These are phyloP conservation scores for Amanita pallidorosea DNA, from an alignment of 768 basidiomycete genomes.

Conservation along the genomic window DNA sequence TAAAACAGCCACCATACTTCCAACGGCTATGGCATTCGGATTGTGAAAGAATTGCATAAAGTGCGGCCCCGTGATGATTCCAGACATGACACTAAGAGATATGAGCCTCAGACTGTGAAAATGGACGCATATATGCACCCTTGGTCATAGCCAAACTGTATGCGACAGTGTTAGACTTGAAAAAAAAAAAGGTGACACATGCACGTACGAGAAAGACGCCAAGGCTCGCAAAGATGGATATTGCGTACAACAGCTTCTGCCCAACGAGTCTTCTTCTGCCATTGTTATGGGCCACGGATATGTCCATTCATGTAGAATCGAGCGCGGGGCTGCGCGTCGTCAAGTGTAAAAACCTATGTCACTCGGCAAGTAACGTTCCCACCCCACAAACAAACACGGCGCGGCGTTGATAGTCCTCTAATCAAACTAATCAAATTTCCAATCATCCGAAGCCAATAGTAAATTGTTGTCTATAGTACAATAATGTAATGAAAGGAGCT, in stretches of 20 bases:
- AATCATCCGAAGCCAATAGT: too few relatives aligned
- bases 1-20: conserved; percentile 85
- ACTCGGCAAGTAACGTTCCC: background rate
- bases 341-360: too few relatives aligned
- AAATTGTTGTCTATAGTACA: too few relatives aligned
- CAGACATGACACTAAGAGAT: conserved; percentile 56
- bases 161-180: conserved; percentile 9
- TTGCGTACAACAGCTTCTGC: conserved; percentile 56
- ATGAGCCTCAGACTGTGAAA: conserved; percentile 6
- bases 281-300: conserved; percentile 18
- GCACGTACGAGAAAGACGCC: conserved; percentile 64
- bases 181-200: conserved; percentile 1
- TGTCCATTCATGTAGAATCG: conserved; percentile 11
- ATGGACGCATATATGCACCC: conserved; percentile 30
- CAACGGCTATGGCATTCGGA: conserved; percentile 56
- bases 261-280: conserved; percentile 51
- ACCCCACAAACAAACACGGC: background rate
- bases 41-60: conserved; percentile 67
- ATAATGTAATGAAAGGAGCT: too few relatives aligned
- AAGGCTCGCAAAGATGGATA: conserved; percentile 66
- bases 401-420: too few relatives aligned
- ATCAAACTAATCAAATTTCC: too few relatives aligned
- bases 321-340: background rate
- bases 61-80: conserved; percentile 77
- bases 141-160: conserved; percentile 71